A percentile compares a stretch with the other conserved stretches of the same genome.
Evolutionary conservation across 345 rosid genomes (phyloP).

Genomic region (Citrus inodora): DNA sequence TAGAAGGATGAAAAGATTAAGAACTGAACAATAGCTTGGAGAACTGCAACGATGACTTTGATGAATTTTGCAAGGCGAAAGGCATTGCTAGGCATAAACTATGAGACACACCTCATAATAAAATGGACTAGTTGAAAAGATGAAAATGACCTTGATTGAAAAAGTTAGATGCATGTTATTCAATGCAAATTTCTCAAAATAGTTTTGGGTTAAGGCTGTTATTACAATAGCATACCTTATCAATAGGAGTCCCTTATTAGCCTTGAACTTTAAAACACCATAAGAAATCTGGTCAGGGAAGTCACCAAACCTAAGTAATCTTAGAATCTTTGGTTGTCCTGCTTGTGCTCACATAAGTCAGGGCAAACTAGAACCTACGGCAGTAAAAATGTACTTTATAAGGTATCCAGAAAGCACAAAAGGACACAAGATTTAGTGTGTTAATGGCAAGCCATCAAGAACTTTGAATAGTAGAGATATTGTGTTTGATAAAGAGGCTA

Average conservation of each 20-base stretch:
- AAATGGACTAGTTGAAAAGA: not conserved
- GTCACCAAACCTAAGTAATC: fast-evolving
- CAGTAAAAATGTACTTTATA: fast-evolving
- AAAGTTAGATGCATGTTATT: not conserved
- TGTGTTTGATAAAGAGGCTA: too few species aligned
- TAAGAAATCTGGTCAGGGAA: not conserved
- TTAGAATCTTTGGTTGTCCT: not conserved
- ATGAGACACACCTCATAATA: not conserved
- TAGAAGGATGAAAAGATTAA: not conserved
- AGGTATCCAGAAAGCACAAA: not conserved
- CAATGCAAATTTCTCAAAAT: not conserved
- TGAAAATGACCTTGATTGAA: not conserved
- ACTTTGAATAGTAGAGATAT: too few species aligned
- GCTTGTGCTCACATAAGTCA: not conserved
- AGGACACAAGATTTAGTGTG: too few species aligned
- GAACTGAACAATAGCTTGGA: not conserved
- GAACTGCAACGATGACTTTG: not conserved
- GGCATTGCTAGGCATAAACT: not conserved
- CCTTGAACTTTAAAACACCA: not conserved
- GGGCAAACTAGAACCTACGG: not conserved
- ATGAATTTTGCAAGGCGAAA: not conserved
- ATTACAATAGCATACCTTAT: not conserved
- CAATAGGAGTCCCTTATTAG: not conserved
- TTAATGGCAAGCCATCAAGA: too few species aligned
- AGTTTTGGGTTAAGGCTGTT: not conserved